Evolutionary conservation across 1,284 basidiomycete species (phyloP).

Genomic region (Cryptococcus amylolentus): DNA sequence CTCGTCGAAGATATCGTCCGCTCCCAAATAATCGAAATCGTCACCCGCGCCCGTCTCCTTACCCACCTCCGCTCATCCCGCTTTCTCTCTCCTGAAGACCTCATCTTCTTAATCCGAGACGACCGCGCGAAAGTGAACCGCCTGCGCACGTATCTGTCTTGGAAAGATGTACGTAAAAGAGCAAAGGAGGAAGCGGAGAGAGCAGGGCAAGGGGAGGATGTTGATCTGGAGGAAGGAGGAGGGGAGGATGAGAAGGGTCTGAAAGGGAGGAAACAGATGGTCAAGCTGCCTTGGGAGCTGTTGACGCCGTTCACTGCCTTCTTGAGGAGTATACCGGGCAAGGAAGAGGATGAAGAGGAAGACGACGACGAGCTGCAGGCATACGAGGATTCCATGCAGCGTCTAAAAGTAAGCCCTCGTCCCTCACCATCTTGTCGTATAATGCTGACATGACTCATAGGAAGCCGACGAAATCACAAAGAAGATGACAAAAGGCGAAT

Average conservation of each 20-base stretch:
- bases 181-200: constrained; percentile 70
- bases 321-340: constrained; percentile 52
- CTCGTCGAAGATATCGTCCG: constrained; percentile 95
- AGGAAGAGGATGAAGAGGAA: constrained; percentile 72
- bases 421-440: background rate
- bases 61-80: constrained; percentile 78
- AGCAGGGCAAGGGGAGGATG: constrained; percentile 54
- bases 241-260: constrained; percentile 64
- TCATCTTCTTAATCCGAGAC: constrained; percentile 93
- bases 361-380: constrained; percentile 96
- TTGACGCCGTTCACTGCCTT: constrained; percentile 86
- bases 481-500: constrained; percentile 94
- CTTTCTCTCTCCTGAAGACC: constrained; percentile 85
- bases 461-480: constrained; percentile 93
- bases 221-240: constrained; percentile 62
- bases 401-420: constrained; percentile 61
- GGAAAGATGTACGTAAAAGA: constrained; percentile 96
- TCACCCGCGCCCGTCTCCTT: constrained; percentile 81
- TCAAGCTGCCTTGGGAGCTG: constrained; percentile 95
- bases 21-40: constrained; percentile 87
- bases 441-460: constrained; percentile 45
- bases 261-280: constrained; percentile 88
- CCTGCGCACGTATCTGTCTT: constrained; percentile 88
- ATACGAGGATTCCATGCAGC: constrained; percentile 85
- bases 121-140: constrained; percentile 93